phyloP scores from a whole-genome alignment of 78 protist genomes.

The Dictyostelium purpureum region DNA sequence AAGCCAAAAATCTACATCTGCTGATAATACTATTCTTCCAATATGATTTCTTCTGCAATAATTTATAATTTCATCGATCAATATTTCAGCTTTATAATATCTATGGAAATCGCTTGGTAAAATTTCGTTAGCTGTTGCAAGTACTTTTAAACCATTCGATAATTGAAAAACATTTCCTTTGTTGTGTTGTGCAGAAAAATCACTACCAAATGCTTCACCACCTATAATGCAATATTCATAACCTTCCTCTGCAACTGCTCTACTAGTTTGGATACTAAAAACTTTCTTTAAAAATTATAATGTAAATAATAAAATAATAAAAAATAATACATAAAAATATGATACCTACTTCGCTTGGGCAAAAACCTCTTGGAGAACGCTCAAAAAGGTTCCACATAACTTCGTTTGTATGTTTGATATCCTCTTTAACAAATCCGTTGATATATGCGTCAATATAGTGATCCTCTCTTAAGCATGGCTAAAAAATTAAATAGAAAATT shows the following conservation, averaged over 20 bases:
- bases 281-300: constrained; percentile 26
- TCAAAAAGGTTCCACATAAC: constrained; percentile 39
- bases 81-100: constrained; percentile 57
- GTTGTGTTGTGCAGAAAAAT: constrained; percentile 44
- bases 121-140: constrained; percentile 64
- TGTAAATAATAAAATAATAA: background rate
- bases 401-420: constrained; percentile 63
- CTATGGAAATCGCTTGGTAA: constrained; percentile 53
- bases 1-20: constrained; percentile 76
- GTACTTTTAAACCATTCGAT: constrained; percentile 33
- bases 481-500: background rate
- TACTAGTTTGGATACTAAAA: constrained; percentile 61
- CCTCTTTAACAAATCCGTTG: constrained; percentile 64
- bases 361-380: constrained; percentile 71
- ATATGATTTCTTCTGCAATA: constrained; percentile 64
- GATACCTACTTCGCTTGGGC: constrained; percentile 71
- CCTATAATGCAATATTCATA: constrained; percentile 77
- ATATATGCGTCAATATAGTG: constrained; percentile 57
- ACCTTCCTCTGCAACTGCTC: constrained; percentile 44
- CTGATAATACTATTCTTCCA: constrained; percentile 44
- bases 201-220: constrained; percentile 74
- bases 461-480: constrained; percentile 40
- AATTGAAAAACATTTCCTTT: constrained; percentile 44
- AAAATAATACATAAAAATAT: background rate
- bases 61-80: constrained; percentile 56